A percentile compares a stretch with the other conserved stretches of the same genome.
Conservation (phyloP, 345 rosid genomes). For the Chamaenerion angustifolium region DNA sequence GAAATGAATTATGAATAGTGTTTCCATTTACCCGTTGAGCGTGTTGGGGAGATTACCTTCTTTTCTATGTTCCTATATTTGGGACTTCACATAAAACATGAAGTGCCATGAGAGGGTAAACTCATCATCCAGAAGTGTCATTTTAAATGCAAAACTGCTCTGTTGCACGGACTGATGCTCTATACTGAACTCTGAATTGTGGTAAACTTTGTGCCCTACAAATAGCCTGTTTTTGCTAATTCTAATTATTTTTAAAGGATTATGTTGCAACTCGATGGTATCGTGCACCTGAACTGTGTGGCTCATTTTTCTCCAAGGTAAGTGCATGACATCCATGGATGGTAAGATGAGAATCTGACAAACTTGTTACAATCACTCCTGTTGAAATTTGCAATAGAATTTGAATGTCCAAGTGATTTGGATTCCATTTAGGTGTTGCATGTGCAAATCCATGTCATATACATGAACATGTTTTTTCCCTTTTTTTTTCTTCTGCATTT, state of each 20-base stretch:
- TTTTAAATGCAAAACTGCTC: too few species aligned
- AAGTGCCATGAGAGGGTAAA: too few species aligned
- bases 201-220: background rate
- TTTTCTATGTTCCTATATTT: too few species aligned
- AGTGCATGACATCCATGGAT: constrained; percentile 6
- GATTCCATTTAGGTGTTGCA: background rate
- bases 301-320: constrained; percentile 89
- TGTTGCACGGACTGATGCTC: too few species aligned
- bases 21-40: too few species aligned
- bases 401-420: background rate
- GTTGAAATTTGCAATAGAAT: background rate
- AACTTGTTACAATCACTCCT: background rate
- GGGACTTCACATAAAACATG: too few species aligned
- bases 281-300: constrained; percentile 98
- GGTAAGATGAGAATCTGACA: background rate
- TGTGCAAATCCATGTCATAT: too few species aligned
- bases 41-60: too few species aligned
- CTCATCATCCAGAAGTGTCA: too few species aligned
- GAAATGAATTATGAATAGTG: too few species aligned
- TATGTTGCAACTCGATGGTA: constrained; percentile 99
- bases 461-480: too few species aligned
- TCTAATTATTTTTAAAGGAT: constrained; percentile 51
- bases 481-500: too few species aligned
- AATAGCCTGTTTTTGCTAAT: constrained; percentile 11
- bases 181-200: background rate